Evolutionary conservation across 2,329 filamentous ascomycete genomes (phyloP).

Genomic region (Fusarium devonianum): DNA sequence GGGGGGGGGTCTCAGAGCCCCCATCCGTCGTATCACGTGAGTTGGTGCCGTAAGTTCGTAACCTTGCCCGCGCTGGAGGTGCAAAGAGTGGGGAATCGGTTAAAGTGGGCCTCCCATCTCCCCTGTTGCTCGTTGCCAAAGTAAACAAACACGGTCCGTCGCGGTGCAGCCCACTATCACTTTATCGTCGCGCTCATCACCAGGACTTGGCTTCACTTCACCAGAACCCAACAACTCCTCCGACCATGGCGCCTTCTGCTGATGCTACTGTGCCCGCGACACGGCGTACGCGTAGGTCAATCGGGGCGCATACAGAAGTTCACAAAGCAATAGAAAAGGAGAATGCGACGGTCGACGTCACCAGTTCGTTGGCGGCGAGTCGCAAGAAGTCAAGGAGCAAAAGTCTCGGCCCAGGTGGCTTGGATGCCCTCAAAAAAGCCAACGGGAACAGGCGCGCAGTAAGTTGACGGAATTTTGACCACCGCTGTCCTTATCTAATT

Average conservation of each 20-base stretch:
- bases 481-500: constrained; percentile 22
- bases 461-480: constrained; percentile 42
- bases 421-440: constrained; percentile 80
- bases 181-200: constrained; percentile 34
- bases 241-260: constrained; percentile 45
- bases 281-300: constrained; percentile 73
- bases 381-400: constrained; percentile 86
- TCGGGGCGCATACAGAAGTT: constrained; percentile 64
- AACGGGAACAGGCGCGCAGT: constrained; percentile 83
- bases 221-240: constrained; percentile 27
- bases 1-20: no score
- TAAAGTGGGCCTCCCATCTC: constrained; percentile 35
- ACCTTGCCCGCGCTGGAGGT: background rate
- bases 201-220: constrained; percentile 26
- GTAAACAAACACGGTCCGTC: constrained; percentile 51
- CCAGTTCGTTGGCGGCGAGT: constrained; percentile 58
- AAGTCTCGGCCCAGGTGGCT: constrained; percentile 90
- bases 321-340: constrained; percentile 72
- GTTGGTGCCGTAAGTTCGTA: constrained; percentile 13
- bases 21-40: no score
- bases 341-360: constrained; percentile 75
- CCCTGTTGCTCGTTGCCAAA: constrained; percentile 42
- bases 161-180: constrained; percentile 40
- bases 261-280: constrained; percentile 62
- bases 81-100: constrained; percentile 8